Evolutionary conservation across 2,329 filamentous ascomycete genomes (phyloP), one percentile per base, ranked within the genome.

Genomic region (Neonectria sp.): DNA sequence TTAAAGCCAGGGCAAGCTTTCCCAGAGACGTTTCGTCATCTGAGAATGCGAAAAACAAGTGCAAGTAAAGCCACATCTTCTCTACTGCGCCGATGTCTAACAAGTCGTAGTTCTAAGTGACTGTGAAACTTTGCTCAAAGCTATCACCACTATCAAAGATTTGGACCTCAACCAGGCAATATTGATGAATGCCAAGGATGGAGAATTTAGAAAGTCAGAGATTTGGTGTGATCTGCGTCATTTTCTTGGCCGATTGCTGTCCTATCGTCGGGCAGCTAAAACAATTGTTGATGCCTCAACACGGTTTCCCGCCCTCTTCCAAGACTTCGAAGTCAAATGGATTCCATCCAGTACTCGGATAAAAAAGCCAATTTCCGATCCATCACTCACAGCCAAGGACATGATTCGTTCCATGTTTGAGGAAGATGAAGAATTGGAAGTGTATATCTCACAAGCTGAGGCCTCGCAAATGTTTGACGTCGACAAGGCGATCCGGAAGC

Each of bases 301-400:
- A 63, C 70, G 21, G 5, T 79, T 77, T 69, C 74, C 72, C 0
- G 33, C 51, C 0, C 62, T 80, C 4, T 80, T 80, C 21, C 15
- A 69, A 17, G 67, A 76, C 33, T 73, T 78, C 31, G 52, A 68
- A 9, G 65, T 81, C 1, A 68, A 45, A 0, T 59, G 33, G 15
- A 45, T 81, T 1, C 66, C 70, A 1, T 79, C 79, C 0, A 55
- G 63, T 8, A 27, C 17, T 31, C 43, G 27, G 0, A 64, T 68
- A 9, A 71, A 65, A 12, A 53, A 51, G 0, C 69, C 43, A 0
- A 13, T 68, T 2, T 1, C 27, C 8, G 58, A 57, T 40, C 64
- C 51, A n/a, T 35, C 35, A 3, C 45, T 73, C 13, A 40, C 65
- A 13, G 51, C 55, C 6, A 53, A 29, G 0, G 60, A 57, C 6